These are phyloP conservation scores for Lotus japonicus DNA, from an alignment of 306 rosid species.

Conservation along the genomic window DNA sequence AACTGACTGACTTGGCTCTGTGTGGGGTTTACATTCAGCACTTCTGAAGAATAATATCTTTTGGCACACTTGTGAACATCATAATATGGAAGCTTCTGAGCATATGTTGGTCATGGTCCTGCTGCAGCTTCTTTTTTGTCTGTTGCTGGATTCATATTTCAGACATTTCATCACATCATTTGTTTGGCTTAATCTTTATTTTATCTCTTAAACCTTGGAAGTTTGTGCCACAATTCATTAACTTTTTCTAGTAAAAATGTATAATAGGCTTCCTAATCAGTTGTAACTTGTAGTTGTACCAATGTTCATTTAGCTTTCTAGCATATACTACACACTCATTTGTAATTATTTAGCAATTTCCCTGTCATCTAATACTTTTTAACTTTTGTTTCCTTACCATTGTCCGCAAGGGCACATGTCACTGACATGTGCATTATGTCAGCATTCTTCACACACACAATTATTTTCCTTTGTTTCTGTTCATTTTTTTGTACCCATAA, in stretches of 20 bases:
- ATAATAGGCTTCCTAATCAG: not conserved
- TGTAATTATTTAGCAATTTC: not conserved
- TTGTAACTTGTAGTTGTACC: not conserved
- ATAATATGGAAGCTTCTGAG: not conserved
- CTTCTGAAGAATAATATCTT: not conserved
- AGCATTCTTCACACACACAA: no score
- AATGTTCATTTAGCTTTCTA: not conserved
- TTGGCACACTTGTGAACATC: not conserved
- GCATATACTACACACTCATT: no score
- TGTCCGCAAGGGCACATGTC: no score
- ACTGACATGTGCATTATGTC: no score
- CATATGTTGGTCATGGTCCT: not conserved
- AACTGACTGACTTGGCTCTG: not conserved
- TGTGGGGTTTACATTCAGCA: not conserved
- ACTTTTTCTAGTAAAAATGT: not conserved
- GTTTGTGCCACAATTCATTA: not conserved
- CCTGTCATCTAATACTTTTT: no score
- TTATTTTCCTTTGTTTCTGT: not conserved
- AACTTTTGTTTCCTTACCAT: no score
- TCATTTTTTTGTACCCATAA: not conserved
- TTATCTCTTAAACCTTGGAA: not conserved
- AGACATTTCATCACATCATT: not conserved
- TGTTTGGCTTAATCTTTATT: not conserved
- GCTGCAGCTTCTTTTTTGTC: not conserved
- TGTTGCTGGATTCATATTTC: not conserved